A percentile compares a stretch with the other conserved stretches of the same genome.
Evolutionary conservation across 352 stramenopile genomes (phyloP).

Genomic region (Globisporangium uncinulatum): DNA sequence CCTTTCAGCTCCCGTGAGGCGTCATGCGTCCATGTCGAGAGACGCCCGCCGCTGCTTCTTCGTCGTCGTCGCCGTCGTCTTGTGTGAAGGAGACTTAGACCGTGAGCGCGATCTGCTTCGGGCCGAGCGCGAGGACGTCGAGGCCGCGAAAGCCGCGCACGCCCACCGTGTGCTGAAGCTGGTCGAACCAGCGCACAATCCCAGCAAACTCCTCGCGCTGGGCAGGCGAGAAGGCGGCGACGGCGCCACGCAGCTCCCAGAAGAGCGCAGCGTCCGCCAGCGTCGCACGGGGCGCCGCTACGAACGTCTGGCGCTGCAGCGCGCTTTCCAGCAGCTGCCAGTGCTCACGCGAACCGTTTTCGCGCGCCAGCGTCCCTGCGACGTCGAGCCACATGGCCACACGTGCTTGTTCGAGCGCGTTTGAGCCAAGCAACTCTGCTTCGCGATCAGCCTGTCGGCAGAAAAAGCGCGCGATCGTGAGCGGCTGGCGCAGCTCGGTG

Average conservation of each 20-base stretch:
- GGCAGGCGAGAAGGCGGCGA: slow-evolving; percentile 27
- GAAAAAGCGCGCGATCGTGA: slow-evolving; percentile 74
- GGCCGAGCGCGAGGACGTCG: slow-evolving; percentile 49
- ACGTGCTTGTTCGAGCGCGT: slow-evolving; percentile 60
- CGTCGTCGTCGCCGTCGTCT: slow-evolving; percentile 2
- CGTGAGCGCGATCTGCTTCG: slow-evolving; percentile 52
- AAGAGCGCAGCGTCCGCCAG: slow-evolving; percentile 78
- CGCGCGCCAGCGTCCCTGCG: slow-evolving; percentile 31
- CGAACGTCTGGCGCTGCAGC: slow-evolving; percentile 56
- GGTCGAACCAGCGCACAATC: slow-evolving; percentile 82
- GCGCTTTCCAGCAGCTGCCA: slow-evolving; percentile 59
- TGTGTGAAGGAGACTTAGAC: slow-evolving; percentile 21
- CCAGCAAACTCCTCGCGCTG: slow-evolving; percentile 48
- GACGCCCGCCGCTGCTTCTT: slow-evolving; percentile 4
- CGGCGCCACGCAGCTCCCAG: slow-evolving; percentile 41
- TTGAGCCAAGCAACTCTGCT: slow-evolving; percentile 50
- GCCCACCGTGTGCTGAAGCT: slow-evolving; percentile 80
- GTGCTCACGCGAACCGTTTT: slow-evolving; percentile 36
- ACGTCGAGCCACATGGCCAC: slow-evolving; percentile 79
- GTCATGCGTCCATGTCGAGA: neutral
- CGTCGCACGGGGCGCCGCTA: slow-evolving; percentile 64
- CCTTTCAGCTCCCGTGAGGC: no score
- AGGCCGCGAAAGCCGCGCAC: slow-evolving; percentile 76
- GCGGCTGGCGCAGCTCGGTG: slow-evolving; percentile 66
- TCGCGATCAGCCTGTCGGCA: slow-evolving; percentile 68